Conservation (phyloP, 2,329 filamentous ascomycete genomes). For the Gremmenia infestans region DNA sequence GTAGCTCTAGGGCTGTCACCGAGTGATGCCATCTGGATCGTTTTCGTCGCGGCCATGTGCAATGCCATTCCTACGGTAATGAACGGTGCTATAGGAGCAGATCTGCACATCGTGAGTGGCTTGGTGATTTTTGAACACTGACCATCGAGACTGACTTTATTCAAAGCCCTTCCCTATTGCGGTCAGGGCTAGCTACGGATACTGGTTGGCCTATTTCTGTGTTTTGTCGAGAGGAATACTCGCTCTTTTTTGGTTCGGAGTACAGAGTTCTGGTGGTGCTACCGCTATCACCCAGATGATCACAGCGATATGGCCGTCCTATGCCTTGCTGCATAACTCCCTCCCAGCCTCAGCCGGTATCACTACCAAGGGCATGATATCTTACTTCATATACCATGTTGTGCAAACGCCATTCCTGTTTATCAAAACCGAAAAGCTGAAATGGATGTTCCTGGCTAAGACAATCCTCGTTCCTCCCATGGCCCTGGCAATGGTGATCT, state of each 20-base stretch:
- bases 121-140: neutral
- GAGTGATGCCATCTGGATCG: conserved; percentile 27
- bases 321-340: conserved; percentile 42
- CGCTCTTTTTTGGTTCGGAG: conserved; percentile 13
- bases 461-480: conserved; percentile 25
- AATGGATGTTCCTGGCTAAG: conserved; percentile 47
- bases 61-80: conserved; percentile 46
- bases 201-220: conserved; percentile 10
- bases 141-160: no score
- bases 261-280: conserved; percentile 10
- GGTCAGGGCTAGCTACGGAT: conserved; percentile 10
- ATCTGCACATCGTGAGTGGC: conserved; percentile 9
- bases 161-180: conserved; percentile 11
- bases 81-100: conserved; percentile 38
- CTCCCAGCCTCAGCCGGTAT: conserved; percentile 44
- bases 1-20: conserved; percentile 11
- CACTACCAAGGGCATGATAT: conserved; percentile 48
- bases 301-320: conserved; percentile 45
- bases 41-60: conserved; percentile 54
- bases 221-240: conserved; percentile 12
- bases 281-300: conserved; percentile 35
- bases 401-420: conserved; percentile 36
- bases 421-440: conserved; percentile 41
- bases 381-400: conserved; percentile 40
- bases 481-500: conserved; percentile 10